These are phyloP conservation scores for Paraphaeosphaeria sporulosa DNA, from an alignment of 2,329 filamentous ascomycete genomes.

Conservation along the genomic window DNA sequence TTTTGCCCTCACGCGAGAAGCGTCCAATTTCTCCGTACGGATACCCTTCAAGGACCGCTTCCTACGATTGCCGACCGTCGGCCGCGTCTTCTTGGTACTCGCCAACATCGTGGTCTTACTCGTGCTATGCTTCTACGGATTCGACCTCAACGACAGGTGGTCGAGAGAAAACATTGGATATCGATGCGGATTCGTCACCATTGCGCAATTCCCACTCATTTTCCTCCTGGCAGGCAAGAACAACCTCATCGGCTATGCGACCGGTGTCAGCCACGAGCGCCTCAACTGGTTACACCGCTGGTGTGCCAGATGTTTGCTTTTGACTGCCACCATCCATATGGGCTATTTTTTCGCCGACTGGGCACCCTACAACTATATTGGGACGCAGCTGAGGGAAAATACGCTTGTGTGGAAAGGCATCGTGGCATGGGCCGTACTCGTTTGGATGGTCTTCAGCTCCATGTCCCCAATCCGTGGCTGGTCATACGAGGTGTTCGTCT, in stretches of 20 bases:
- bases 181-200: constrained; percentile 61
- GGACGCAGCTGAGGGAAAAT: constrained; percentile 67
- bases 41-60: constrained; percentile 44
- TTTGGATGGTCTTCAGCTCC: constrained; percentile 71
- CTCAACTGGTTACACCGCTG: constrained; percentile 78
- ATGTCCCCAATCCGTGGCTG: constrained; percentile 70
- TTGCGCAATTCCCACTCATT: constrained; percentile 63
- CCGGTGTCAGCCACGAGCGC: constrained; percentile 71
- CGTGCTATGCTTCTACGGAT: constrained; percentile 63
- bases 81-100: constrained; percentile 49
- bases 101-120: constrained; percentile 61
- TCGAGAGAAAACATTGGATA: constrained; percentile 65
- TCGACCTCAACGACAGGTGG: constrained; percentile 59
- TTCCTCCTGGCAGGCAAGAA: constrained; percentile 64
- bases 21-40: constrained; percentile 56
- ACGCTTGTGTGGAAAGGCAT: constrained; percentile 72
- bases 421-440: constrained; percentile 69
- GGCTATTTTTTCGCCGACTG: constrained; percentile 74
- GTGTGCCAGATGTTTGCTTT: constrained; percentile 72
- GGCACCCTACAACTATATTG: constrained; percentile 66
- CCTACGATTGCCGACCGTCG: constrained; percentile 51
- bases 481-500: constrained; percentile 73
- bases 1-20: constrained; percentile 63
- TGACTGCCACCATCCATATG: constrained; percentile 73
- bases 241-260: constrained; percentile 67